Evolutionary conservation across 2,329 filamentous ascomycete genomes (phyloP).

Genomic region (Paradendryphiella salina): DNA sequence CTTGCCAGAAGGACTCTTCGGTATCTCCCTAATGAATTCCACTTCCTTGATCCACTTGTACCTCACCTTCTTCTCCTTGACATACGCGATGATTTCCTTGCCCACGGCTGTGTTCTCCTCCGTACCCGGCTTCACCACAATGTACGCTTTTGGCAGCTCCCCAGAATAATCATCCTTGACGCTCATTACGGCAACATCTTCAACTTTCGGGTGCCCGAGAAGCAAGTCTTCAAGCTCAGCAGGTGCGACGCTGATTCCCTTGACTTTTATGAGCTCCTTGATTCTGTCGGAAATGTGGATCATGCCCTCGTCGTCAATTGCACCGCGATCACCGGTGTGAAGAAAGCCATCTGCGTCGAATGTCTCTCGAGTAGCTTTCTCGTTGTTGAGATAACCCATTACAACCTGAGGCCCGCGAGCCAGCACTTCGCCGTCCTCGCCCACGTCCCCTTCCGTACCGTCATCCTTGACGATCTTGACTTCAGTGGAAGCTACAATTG

Average conservation of each 20-base stretch:
- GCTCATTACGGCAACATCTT: conserved; percentile 61
- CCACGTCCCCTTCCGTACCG: conserved; percentile 57
- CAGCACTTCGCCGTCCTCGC: conserved; percentile 58
- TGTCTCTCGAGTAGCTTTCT: conserved; percentile 50
- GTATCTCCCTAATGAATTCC: conserved; percentile 53
- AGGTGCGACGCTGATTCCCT: conserved; percentile 64
- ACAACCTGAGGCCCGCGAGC: conserved; percentile 54
- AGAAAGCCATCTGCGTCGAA: conserved; percentile 56
- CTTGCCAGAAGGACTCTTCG: conserved; percentile 54
- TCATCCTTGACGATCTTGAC: conserved; percentile 63
- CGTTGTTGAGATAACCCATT: conserved; percentile 56
- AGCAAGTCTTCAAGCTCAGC: conserved; percentile 66
- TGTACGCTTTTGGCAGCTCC: conserved; percentile 53
- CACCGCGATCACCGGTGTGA: conserved; percentile 63
- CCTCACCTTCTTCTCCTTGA: conserved; percentile 51
- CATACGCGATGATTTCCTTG: conserved; percentile 50
- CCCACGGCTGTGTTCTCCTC: conserved; percentile 38
- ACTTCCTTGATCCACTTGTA: conserved; percentile 54
- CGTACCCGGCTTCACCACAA: conserved; percentile 47
- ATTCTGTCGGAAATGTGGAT: conserved; percentile 64
- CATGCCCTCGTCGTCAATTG: conserved; percentile 59
- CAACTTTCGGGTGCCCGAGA: conserved; percentile 60
- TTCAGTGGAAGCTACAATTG: conserved; percentile 61
- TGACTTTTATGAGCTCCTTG: conserved; percentile 71
- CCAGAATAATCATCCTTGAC: conserved; percentile 58